Conservation (phyloP, 169 alveolate genomes). For the Plasmodium gallinaceum region DNA sequence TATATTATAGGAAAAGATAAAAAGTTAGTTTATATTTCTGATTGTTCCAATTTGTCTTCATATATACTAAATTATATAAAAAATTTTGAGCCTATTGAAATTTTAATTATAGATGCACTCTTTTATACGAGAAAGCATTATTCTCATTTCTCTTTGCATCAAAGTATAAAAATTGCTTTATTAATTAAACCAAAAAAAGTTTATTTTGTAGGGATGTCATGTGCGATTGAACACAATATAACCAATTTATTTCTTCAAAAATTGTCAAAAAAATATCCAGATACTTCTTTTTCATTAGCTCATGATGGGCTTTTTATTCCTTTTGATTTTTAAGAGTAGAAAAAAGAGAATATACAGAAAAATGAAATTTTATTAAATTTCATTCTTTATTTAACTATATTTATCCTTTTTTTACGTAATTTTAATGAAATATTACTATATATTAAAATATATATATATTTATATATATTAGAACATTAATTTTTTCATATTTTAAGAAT, state of each 20-base stretch:
- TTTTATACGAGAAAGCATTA: conserved; percentile 62
- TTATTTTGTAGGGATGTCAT: conserved; percentile 65
- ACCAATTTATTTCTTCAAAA: conserved; percentile 31
- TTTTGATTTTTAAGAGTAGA: conserved; percentile 20
- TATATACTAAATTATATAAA: conserved; percentile 54
- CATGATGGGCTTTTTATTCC: conserved; percentile 67
- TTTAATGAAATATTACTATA: no score
- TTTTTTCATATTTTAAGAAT: neutral
- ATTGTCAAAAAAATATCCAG: conserved; percentile 44
- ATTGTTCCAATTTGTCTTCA: conserved; percentile 44
- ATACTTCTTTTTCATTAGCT: conserved; percentile 49
- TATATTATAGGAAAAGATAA: conserved; percentile 62
- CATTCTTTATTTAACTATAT: no score
- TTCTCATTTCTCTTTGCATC: conserved; percentile 65
- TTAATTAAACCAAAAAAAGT: conserved; percentile 67
- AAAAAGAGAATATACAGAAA: neutral
- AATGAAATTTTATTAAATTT: no score
- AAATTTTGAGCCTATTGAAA: conserved; percentile 42
- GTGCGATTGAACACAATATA: conserved; percentile 15
- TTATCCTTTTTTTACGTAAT: no score
- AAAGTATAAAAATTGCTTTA: conserved; percentile 57
- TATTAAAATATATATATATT: no score
- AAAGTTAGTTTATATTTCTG: conserved; percentile 60
- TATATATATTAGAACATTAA: no score
- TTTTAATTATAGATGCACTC: conserved; percentile 62